Conservation (phyloP, 129 eudicot species). For the Gnaphalium uliginosum region DNA sequence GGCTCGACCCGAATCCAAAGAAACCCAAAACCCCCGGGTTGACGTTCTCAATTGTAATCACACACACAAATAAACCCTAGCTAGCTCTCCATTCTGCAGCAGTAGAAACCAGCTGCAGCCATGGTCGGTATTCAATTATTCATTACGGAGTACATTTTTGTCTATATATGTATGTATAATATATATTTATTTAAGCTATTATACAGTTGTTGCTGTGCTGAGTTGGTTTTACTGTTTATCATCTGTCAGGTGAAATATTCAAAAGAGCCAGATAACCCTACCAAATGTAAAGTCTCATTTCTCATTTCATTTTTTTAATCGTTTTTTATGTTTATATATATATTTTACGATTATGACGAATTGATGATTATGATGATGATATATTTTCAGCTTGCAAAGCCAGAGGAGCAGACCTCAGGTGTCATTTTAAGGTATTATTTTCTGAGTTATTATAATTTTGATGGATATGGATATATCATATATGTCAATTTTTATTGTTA, state of each 20-base stretch:
- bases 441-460: not conserved
- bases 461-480: not conserved
- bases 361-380: not conserved
- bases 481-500: not conserved
- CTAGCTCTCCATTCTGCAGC: constrained; percentile 9
- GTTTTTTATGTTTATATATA: not conserved
- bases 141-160: not conserved
- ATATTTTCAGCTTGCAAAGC: constrained; percentile 57
- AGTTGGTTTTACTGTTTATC: not conserved
- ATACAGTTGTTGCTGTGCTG: not conserved
- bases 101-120: constrained; percentile 20
- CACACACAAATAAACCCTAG: constrained; percentile 18
- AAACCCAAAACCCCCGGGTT: not conserved
- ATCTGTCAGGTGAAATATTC: constrained; percentile 62
- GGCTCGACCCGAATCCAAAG: not conserved
- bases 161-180: not conserved
- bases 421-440: constrained; percentile 53
- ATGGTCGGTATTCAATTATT: constrained; percentile 33
- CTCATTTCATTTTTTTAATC: not conserved
- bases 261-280: constrained; percentile 64
- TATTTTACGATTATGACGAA: not conserved
- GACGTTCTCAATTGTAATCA: constrained; percentile 5
- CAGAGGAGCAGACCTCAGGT: constrained; percentile 59
- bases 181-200: not conserved
- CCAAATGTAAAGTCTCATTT: constrained; percentile 50